A percentile compares a stretch with the other conserved stretches of the same genome.
phyloP scores from a whole-genome alignment of 1,284 basidiomycete species.

The Puccinia triticina region DNA sequence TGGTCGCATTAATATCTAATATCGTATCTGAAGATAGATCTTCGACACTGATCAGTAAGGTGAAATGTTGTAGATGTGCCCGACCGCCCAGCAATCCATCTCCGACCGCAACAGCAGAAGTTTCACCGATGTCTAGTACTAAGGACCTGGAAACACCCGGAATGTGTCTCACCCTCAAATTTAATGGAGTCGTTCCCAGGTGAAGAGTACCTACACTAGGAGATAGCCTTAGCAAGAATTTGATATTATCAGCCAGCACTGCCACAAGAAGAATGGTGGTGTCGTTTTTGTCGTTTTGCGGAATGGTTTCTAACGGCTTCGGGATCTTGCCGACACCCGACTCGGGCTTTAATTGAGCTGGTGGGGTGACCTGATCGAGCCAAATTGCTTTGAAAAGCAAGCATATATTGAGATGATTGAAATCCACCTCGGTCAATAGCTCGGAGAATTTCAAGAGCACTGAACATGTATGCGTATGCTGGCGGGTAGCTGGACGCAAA shows the following conservation, averaged over 20 bases:
- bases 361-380: conserved; percentile 41
- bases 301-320: background rate
- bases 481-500: conserved; percentile 1
- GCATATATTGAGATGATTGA: conserved; percentile 41
- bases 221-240: conserved; percentile 29
- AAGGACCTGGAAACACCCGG: conserved; percentile 34
- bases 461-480: conserved; percentile 32
- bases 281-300: conserved; percentile 28
- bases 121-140: conserved; percentile 23
- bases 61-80: conserved; percentile 18
- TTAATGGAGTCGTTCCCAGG: conserved; percentile 24
- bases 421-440: conserved; percentile 36
- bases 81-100: conserved; percentile 39
- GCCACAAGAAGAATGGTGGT: conserved; percentile 35
- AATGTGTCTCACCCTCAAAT: conserved; percentile 31
- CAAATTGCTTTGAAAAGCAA: conserved; percentile 43
- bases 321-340: conserved; percentile 1
- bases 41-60: conserved; percentile 30
- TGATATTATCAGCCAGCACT: conserved; percentile 21
- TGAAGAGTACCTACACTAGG: conserved; percentile 23
- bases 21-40: conserved; percentile 40
- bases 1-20: conserved; percentile 31
- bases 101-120: conserved; percentile 17
- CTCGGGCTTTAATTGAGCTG: background rate
- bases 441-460: conserved; percentile 39